phyloP scores from a whole-genome alignment of 768 basidiomycete genomes.

The Termitomyces titanicus region DNA sequence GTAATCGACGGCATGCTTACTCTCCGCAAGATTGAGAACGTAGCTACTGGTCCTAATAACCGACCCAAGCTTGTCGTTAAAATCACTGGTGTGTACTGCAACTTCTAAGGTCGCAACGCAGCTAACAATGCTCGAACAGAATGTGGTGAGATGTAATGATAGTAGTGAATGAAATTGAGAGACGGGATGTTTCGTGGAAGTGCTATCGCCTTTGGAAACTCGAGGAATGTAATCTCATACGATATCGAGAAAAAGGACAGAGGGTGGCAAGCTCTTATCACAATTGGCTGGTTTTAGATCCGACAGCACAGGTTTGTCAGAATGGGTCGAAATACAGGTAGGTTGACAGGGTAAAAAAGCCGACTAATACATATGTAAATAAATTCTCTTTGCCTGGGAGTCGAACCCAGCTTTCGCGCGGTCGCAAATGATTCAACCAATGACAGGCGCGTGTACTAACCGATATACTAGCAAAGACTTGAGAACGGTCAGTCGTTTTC shows the following conservation, averaged over 20 bases:
- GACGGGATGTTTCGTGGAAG: too few species aligned
- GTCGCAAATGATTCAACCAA: too few species aligned
- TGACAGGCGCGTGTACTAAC: constrained; percentile 7
- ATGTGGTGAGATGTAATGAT: constrained; percentile 11
- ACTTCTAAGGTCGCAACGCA: too few species aligned
- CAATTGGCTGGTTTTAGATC: background rate
- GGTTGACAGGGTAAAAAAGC: too few species aligned
- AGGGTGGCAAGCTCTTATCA: background rate
- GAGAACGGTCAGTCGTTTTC: too few species aligned
- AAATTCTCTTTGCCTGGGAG: constrained; percentile 1
- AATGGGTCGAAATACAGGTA: background rate
- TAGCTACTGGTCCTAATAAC: constrained; percentile 88
- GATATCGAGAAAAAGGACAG: background rate
- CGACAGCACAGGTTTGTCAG: background rate
- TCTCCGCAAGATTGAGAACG: constrained; percentile 93
- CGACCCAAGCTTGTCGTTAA: constrained; percentile 86
- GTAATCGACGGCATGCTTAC: constrained; percentile 95
- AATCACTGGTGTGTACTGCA: constrained; percentile 58
- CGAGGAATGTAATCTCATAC: too few species aligned
- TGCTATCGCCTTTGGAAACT: background rate
- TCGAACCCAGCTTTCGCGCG: constrained; percentile 7
- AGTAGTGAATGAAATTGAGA: background rate
- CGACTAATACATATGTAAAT: too few species aligned
- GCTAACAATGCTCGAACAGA: background rate
- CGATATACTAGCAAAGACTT: constrained; percentile 6